Percentiles rank a stretch among this genome's conserved stretches.
Conservation (phyloP, 2,329 filamentous ascomycete genomes). For the Triangularia setosa region DNA sequence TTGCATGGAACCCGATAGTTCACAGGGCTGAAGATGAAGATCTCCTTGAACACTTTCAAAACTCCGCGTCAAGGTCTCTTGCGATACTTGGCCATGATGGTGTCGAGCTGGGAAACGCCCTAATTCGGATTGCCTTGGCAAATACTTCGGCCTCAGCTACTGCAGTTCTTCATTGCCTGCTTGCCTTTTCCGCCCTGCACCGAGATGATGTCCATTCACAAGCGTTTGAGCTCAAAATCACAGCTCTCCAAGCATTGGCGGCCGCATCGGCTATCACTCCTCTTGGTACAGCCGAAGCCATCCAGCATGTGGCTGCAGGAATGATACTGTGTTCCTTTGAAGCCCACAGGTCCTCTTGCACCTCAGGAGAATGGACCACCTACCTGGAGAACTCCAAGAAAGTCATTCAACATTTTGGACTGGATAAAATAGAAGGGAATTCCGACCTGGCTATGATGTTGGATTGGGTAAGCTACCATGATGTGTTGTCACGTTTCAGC, state of each 20-base stretch:
- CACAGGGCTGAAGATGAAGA: conserved; percentile 15
- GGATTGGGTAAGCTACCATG: conserved; percentile 31
- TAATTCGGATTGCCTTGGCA: conserved; percentile 24
- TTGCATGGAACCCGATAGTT: conserved; percentile 18
- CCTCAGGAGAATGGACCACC: conserved; percentile 14
- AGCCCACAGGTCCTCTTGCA: conserved; percentile 16
- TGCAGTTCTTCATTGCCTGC: conserved; percentile 21
- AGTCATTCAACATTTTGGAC: conserved; percentile 17
- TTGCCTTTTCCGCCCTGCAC: conserved; percentile 25
- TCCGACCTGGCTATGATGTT: conserved; percentile 22
- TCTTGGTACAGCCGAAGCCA: conserved; percentile 19
- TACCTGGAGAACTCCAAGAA: conserved; percentile 21
- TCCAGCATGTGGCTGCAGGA: conserved; percentile 27
- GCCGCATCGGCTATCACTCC: conserved; percentile 1
- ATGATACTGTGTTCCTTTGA: conserved; percentile 30
- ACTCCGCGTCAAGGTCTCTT: conserved; percentile 24
- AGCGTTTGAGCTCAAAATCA: conserved; percentile 24
- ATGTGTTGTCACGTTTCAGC: conserved; percentile 29
- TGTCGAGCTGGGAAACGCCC: conserved; percentile 18
- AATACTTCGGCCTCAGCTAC: conserved; percentile 12
- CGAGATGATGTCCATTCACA: conserved; percentile 20
- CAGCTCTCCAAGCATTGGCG: conserved; percentile 18
- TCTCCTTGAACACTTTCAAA: conserved; percentile 11
- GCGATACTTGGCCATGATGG: conserved; percentile 23
- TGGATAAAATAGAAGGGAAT: conserved; percentile 10